Conservation (phyloP, 1,284 basidiomycete genomes). For the Cryptococcus sp. region DNA sequence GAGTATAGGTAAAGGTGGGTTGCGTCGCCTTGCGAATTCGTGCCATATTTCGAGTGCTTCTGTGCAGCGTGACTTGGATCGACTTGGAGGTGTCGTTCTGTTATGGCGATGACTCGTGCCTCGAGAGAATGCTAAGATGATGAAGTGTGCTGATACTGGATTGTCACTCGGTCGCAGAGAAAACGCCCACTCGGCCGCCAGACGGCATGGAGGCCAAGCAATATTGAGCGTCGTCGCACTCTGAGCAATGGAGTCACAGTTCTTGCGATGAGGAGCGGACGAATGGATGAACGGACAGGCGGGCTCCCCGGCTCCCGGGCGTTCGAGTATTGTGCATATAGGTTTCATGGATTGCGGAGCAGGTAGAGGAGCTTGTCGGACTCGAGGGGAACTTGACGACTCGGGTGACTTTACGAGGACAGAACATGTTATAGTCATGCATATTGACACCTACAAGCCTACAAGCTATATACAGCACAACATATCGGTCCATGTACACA, state of each 20-base stretch:
- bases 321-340: no score
- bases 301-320: no score
- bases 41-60: background rate
- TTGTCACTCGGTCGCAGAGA: constrained; percentile 25
- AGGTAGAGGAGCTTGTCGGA: no score
- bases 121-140: background rate
- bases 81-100: background rate
- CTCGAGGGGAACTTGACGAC: no score
- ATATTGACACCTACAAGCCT: no score
- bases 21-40: constrained; percentile 53
- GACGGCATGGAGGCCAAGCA: constrained; percentile 77
- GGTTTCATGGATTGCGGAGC: no score
- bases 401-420: no score
- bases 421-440: no score
- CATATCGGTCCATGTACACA: no score
- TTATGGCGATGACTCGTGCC: background rate
- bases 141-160: background rate
- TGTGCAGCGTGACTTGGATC: background rate
- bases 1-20: constrained; percentile 67
- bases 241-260: background rate
- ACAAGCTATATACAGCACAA: no score
- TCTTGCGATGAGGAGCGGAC: no score
- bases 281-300: no score
- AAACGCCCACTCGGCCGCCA: constrained; percentile 68
- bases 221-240: background rate